phyloP scores from a whole-genome alignment of 108 stramenopile species.

The Mediolabrus comicus region DNA sequence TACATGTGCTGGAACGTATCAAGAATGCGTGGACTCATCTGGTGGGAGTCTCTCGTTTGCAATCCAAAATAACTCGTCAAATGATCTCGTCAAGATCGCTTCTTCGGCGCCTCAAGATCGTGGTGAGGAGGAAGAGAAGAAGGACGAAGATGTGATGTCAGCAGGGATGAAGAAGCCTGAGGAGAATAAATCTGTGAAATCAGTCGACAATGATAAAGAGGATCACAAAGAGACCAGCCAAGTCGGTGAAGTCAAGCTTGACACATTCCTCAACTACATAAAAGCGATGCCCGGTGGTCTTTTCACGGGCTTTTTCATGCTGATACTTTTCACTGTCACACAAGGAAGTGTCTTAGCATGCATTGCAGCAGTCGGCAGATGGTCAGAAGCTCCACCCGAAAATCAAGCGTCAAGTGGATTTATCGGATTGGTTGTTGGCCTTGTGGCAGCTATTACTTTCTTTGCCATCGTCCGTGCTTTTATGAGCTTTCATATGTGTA shows the following conservation, averaged over 20 bases:
- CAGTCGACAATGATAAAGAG: constrained; percentile 11
- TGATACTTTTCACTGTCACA: constrained; percentile 59
- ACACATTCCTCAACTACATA: constrained; percentile 75
- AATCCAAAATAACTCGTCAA: constrained; percentile 21
- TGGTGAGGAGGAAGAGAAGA: neutral
- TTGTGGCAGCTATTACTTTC: constrained; percentile 46
- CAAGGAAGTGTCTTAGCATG: constrained; percentile 60
- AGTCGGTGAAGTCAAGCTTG: constrained; percentile 65
- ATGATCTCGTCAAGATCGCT: constrained; percentile 12
- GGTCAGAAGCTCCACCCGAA: constrained; percentile 54
- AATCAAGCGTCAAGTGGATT: constrained; percentile 52
- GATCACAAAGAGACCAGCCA: constrained; percentile 74
- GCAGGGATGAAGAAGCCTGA: neutral
- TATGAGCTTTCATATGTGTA: constrained; percentile 45
- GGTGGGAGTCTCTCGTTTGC: constrained; percentile 42
- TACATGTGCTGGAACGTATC: constrained; percentile 67
- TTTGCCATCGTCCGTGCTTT: constrained; percentile 52
- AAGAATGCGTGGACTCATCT: constrained; percentile 60
- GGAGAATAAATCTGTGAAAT: neutral
- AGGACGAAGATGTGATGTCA: neutral
- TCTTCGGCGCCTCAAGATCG: neutral
- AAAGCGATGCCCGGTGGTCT: constrained; percentile 67
- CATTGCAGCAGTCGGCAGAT: constrained; percentile 61
- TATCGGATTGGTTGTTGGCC: constrained; percentile 52
- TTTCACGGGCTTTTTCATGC: constrained; percentile 42